Evolutionary conservation across 2,329 filamentous ascomycete species (phyloP), one percentile per base, ranked within the genome.

Genomic region (Neonectria coccinea): DNA sequence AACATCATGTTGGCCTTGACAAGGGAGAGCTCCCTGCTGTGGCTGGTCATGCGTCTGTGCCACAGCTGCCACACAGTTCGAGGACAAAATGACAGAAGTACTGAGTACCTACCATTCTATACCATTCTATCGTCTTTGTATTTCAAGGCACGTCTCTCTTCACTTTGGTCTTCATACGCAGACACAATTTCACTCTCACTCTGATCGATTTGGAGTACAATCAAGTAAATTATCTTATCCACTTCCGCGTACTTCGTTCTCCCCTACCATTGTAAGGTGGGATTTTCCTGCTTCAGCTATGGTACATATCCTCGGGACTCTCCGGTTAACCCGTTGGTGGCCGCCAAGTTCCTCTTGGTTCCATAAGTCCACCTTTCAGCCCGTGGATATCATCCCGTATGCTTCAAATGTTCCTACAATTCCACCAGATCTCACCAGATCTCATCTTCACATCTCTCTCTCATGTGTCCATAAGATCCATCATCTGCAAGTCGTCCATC

Each of bases 401-500:
- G 42, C 39, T 45, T 59, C 55, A 59, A 47, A 47, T 62, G 51
- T 66, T 56, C 48, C 55, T 59, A 59, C 51, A 63, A 54, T 56
- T 47, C 42, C 57, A 55, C 42, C 42, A 3, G 22, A 22, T 22
- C 22, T 22, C 22, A 22, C 36, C 18, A 33, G 8, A 27, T 33
- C 41, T 41, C 22, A 36, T 31, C 22, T 39, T 52, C 27, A 25
- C 25, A 20, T 16, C 33, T 57, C 29, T 16, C 33, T 57, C 29
- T 14, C 41, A 44, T 53, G 50, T 50, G 29, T 48, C 48, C 20
- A 50, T 51, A 31, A 50, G 48, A 44, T 31, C 41, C 12, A 45
- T 53, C 53, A 54, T 54, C 54, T 64, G 45, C 47, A 20, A 53
- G 27, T 22, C 65, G 20, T 66, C 25, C 65, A 18, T 66, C 83